Evolutionary conservation across 306 rosid genomes (phyloP), one percentile per base, ranked within the genome.

Genomic region (Purshia tridentata): DNA sequence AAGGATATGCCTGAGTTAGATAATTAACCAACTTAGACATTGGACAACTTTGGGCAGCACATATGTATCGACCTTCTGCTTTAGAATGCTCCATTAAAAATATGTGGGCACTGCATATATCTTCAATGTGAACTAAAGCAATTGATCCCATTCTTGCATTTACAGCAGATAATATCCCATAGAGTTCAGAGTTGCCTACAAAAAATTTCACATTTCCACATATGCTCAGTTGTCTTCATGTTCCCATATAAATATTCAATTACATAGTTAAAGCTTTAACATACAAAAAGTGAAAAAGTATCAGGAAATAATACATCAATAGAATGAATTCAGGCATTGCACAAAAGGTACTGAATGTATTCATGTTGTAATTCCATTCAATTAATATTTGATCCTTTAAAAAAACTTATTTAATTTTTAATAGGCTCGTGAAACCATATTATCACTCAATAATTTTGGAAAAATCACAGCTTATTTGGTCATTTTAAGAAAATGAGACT

Each of bases 141-240:
- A 93, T 68, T 37, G 98, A 93, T 13, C 96, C 92, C 84, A 93
- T 88, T 79, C 96, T 71, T 71, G 89, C 86, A 76, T 91, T 89
- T 73, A 93, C 97, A 47, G 87, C 81, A 1, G 84, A 81, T 68
- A 93, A 54, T 76, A 93, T 89, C 49, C 72, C 68, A 67, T 65
- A 83, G 22, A 75, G 52, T 72, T 80, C 81, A 18, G 75, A 41
- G 67, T 88, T 89, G 67, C 94, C 98, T 91, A 44, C 61, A 65
- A 65, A 46, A 75, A 29, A 52, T 4, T 75, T 74, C 57, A 61
- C 51, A 47, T 65, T 10, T 49, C 9, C 58, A 58, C 39, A 46
- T 23, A 46, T 23, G 56, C 56, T 67, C 45, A 69, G 55, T 39
- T 71, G 60, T 42, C n/a, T 16, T 6, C 9, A 60, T 57, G 20